phyloP scores from a whole-genome alignment of 306 rosid genomes.

The Vigna unguiculata region DNA sequence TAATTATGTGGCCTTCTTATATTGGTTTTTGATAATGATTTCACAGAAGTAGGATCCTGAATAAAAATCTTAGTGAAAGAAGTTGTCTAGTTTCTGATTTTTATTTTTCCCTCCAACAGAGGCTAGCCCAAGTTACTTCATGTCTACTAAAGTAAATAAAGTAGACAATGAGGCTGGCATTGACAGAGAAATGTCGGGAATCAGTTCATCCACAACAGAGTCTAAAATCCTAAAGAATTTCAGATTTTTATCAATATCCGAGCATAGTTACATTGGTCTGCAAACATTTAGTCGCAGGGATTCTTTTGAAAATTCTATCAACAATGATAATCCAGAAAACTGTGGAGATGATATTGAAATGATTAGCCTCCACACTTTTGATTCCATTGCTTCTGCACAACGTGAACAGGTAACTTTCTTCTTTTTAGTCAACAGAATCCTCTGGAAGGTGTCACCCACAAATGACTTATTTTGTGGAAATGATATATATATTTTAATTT shows the following conservation, averaged over 20 bases:
- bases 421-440: slow-evolving; percentile 1
- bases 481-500: slow-evolving; percentile 16
- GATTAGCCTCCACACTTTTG: slow-evolving; percentile 46
- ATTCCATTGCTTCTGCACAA: slow-evolving; percentile 56
- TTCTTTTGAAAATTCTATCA: slow-evolving; percentile 41
- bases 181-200: slow-evolving; percentile 52
- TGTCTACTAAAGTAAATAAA: slow-evolving; percentile 50
- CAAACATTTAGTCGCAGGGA: slow-evolving; percentile 47
- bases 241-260: slow-evolving; percentile 59
- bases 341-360: slow-evolving; percentile 50
- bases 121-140: slow-evolving; percentile 40
- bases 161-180: slow-evolving; percentile 37
- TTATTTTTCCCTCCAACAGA: slow-evolving; percentile 51
- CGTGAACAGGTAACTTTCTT: slow-evolving; percentile 61
- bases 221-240: slow-evolving; percentile 45
- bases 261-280: slow-evolving; percentile 53
- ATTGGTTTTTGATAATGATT: slow-evolving; percentile 26
- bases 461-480: not conserved
- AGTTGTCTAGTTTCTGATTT: slow-evolving; percentile 31
- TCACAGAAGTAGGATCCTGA: not conserved
- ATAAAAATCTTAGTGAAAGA: slow-evolving; percentile 10
- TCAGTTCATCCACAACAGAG: slow-evolving; percentile 45
- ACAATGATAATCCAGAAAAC: slow-evolving; percentile 46
- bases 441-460: not conserved
- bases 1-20: slow-evolving; percentile 23